Conservation (phyloP, 208 protist genomes). For the Crithidia bombi region DNA sequence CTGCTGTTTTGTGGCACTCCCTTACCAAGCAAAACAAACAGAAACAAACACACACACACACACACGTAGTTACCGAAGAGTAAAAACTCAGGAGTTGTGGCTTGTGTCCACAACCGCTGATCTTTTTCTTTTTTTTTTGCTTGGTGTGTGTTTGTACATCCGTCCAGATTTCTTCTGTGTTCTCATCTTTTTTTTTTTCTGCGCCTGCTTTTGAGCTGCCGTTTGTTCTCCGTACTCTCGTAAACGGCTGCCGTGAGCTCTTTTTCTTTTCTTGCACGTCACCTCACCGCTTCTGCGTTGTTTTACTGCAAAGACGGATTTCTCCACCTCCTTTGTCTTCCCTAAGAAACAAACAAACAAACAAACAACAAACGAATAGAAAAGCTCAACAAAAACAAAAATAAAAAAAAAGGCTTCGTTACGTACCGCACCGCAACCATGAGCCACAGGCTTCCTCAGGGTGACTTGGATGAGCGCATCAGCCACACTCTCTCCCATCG, state of each 20-base stretch:
- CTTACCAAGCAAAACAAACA: too few relatives aligned
- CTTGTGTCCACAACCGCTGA: neutral
- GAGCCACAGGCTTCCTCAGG: too few relatives aligned
- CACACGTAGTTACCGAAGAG: too few relatives aligned
- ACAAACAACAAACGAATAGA: neutral
- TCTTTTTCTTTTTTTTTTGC: conserved; percentile 3
- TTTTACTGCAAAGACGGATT: too few relatives aligned
- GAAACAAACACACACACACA: neutral
- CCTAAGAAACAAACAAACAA: conserved; percentile 5
- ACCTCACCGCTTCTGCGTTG: neutral
- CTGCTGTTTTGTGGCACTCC: too few relatives aligned
- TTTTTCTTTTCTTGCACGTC: neutral
- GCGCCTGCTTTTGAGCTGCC: neutral
- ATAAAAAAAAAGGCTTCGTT: neutral
- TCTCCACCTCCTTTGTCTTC: neutral
- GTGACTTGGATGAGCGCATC: too few relatives aligned
- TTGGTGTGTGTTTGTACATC: neutral
- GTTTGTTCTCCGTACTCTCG: neutral
- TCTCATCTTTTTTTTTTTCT: conserved; percentile 11
- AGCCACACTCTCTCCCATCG: too few relatives aligned
- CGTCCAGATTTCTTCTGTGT: neutral
- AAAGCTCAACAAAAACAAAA: neutral
- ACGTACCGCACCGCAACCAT: too few relatives aligned
- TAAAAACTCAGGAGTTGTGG: neutral
- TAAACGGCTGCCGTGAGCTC: neutral